Conservation (phyloP, 108 stramenopile genomes). For the Cyclotella cryptica region DNA sequence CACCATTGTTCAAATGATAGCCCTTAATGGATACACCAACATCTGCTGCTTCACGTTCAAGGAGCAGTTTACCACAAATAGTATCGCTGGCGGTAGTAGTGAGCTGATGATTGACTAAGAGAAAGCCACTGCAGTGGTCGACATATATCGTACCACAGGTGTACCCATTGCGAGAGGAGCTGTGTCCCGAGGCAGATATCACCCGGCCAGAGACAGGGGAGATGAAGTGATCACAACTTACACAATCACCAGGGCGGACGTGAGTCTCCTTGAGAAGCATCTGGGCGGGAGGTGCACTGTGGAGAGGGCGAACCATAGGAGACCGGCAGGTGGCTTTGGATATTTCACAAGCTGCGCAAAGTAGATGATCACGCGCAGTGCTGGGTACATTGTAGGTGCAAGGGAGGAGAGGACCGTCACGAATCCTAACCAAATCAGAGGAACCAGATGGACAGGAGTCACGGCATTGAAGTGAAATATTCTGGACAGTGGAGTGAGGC, state of each 20-base stretch:
- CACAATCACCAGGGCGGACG: slow-evolving; percentile 35
- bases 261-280: slow-evolving; percentile 10
- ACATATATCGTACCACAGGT: background rate
- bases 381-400: slow-evolving; percentile 12
- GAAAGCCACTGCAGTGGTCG: background rate
- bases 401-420: slow-evolving; percentile 3
- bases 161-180: background rate
- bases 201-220: slow-evolving; percentile 46
- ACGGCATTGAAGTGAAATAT: background rate
- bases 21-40: slow-evolving; percentile 11
- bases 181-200: background rate
- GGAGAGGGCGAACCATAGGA: background rate
- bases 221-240: slow-evolving; percentile 55
- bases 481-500: background rate
- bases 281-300: background rate
- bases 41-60: slow-evolving; percentile 4
- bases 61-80: slow-evolving; percentile 28
- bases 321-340: background rate
- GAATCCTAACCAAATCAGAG: background rate
- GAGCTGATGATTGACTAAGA: background rate
- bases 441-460: background rate
- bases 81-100: slow-evolving; percentile 40
- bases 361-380: background rate
- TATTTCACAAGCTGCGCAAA: slow-evolving; percentile 2
- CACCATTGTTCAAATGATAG: slow-evolving; percentile 28